These are phyloP conservation scores for Taiwanofungus camphoratus DNA, from an alignment of 1,284 basidiomycete genomes.

Conservation along the genomic window DNA sequence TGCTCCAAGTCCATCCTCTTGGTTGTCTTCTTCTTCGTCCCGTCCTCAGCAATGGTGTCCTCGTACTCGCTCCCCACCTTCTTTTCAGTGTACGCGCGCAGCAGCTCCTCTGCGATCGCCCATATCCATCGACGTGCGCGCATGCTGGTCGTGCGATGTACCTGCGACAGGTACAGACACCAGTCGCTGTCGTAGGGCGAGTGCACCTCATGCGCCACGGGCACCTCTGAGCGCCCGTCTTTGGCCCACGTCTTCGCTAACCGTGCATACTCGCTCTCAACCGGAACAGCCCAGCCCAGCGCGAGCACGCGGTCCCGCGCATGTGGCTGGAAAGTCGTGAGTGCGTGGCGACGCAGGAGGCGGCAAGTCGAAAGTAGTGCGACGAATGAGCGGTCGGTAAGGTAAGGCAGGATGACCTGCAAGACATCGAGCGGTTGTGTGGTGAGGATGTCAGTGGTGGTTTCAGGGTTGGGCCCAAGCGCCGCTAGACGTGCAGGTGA, in stretches of 20 bases:
- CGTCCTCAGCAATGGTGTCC: neutral
- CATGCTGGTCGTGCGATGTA: constrained; percentile 23
- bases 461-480: neutral
- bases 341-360: constrained; percentile 20
- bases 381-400: constrained; percentile 17
- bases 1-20: neutral
- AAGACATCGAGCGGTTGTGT: constrained; percentile 21
- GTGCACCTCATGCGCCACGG: constrained; percentile 16
- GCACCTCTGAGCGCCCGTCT: neutral
- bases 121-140: constrained; percentile 24
- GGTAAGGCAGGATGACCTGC: constrained; percentile 18
- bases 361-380: constrained; percentile 23
- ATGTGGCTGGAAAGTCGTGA: constrained; percentile 23
- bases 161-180: constrained; percentile 22
- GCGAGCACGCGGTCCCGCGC: constrained; percentile 20
- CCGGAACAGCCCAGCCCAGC: constrained; percentile 24
- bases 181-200: constrained; percentile 21
- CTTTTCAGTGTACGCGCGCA: constrained; percentile 7
- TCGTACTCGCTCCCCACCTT: constrained; percentile 4
- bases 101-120: constrained; percentile 13
- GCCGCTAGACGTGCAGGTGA: neutral
- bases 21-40: no score
- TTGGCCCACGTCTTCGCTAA: neutral
- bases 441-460: constrained; percentile 9
- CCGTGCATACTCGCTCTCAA: constrained; percentile 13